Evolutionary conservation across 2,329 filamentous ascomycete species (phyloP).

Genomic region (Cadophora luteo-olivacea): DNA sequence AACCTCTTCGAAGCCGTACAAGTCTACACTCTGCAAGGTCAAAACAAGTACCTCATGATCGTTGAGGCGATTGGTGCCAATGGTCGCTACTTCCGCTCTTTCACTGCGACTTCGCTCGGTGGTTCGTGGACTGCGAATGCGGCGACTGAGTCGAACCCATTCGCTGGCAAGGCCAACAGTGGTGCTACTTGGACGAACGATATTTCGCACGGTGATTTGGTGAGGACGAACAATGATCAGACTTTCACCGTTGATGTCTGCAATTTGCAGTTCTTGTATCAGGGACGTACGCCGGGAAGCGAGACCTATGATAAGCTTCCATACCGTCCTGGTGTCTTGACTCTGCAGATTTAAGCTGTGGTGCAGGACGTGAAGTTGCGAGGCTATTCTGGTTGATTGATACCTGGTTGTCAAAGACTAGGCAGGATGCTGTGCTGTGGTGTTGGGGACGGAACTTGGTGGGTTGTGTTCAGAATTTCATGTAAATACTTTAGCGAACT

Average conservation of each 20-base stretch:
- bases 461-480: neutral
- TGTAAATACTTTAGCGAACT: neutral
- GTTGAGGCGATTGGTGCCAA: slow-evolving; percentile 64
- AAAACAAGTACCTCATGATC: slow-evolving; percentile 69
- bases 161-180: slow-evolving; percentile 71
- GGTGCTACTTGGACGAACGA: slow-evolving; percentile 71
- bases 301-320: slow-evolving; percentile 58
- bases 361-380: neutral
- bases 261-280: slow-evolving; percentile 69
- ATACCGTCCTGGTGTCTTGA: slow-evolving; percentile 62
- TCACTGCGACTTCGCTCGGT: slow-evolving; percentile 62
- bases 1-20: slow-evolving; percentile 72
- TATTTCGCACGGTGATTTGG: slow-evolving; percentile 69
- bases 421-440: neutral
- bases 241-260: slow-evolving; percentile 68
- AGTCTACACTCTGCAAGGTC: slow-evolving; percentile 65
- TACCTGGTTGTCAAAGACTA: neutral
- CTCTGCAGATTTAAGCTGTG: slow-evolving; percentile 44
- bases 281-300: slow-evolving; percentile 56
- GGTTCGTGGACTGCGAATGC: slow-evolving; percentile 67
- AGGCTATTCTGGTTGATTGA: too few species aligned
- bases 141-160: slow-evolving; percentile 60
- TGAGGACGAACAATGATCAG: slow-evolving; percentile 63
- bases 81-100: slow-evolving; percentile 71
- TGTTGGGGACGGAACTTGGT: neutral